These are phyloP conservation scores for Neopestalotiopsis sp. DNA, from an alignment of 2,329 filamentous ascomycete species.

Conservation along the genomic window DNA sequence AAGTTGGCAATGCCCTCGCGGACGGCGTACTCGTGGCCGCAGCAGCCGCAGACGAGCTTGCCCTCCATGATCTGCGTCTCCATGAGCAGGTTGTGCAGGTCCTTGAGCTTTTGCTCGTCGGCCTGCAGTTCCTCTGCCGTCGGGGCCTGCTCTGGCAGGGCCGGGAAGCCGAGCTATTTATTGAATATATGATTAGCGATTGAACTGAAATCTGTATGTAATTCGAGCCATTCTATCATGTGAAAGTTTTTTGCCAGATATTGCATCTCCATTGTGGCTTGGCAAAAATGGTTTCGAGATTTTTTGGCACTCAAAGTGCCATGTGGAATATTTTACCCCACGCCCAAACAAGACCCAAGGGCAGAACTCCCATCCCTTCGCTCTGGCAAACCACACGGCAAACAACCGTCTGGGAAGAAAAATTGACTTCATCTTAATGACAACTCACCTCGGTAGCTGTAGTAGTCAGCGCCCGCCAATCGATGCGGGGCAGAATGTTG, in stretches of 20 bases:
- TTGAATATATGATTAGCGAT: background rate
- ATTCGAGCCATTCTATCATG: too few relatives aligned
- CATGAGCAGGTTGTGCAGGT: slow-evolving; percentile 81
- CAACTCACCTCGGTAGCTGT: slow-evolving; percentile 76
- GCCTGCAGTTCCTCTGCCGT: slow-evolving; percentile 65
- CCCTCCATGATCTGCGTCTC: slow-evolving; percentile 92
- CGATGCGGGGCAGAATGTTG: slow-evolving; percentile 85
- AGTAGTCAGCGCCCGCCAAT: slow-evolving; percentile 81
- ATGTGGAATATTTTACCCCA: background rate
- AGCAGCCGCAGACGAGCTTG: slow-evolving; percentile 87
- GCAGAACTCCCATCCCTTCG: background rate
- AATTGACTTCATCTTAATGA: background rate
- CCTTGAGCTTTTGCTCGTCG: slow-evolving; percentile 74
- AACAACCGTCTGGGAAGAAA: background rate
- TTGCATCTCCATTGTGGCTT: too few relatives aligned
- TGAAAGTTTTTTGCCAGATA: too few relatives aligned
- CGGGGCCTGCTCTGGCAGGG: slow-evolving; percentile 70
- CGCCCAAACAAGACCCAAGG: background rate
- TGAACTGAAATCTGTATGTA: background rate
- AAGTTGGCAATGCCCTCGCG: slow-evolving; percentile 98
- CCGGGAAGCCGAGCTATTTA: slow-evolving; percentile 76
- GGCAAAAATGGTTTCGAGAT: too few relatives aligned
- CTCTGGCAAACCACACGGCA: background rate
- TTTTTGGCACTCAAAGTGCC: too few relatives aligned
- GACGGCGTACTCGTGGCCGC: slow-evolving; percentile 91